A percentile compares a stretch with the other conserved stretches of the same genome.
Conservation (phyloP, 768 basidiomycete genomes). For the Panaeolus cyanescens region DNA sequence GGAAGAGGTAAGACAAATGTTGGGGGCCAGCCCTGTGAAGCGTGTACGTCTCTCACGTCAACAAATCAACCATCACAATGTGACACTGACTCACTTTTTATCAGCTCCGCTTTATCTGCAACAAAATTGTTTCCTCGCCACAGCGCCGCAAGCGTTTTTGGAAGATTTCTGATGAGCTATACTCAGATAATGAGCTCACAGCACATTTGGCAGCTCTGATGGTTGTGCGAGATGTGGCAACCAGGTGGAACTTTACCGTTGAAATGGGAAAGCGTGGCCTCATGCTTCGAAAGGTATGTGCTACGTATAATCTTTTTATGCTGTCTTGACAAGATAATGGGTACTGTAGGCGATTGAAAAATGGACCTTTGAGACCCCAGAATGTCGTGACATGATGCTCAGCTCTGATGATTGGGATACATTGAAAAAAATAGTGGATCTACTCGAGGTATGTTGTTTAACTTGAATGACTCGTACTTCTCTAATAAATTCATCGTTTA, state of each 20-base stretch:
- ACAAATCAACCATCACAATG: too few relatives aligned
- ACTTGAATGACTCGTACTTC: background rate
- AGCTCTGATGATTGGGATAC: constrained; percentile 19
- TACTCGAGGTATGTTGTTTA: constrained; percentile 18
- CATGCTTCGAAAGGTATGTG: constrained; percentile 23
- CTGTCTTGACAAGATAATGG: background rate
- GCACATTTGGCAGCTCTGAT: constrained; percentile 17
- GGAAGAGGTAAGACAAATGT: too few relatives aligned
- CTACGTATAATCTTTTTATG: background rate
- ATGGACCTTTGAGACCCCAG: constrained; percentile 26
- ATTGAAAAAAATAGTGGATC: constrained; percentile 15
- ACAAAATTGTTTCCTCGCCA: constrained; percentile 32
- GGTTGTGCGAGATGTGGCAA: constrained; percentile 33
- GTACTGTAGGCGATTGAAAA: constrained; percentile 28
- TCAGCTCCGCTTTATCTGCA: constrained; percentile 29
- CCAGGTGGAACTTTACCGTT: constrained; percentile 37
- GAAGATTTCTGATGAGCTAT: constrained; percentile 6
- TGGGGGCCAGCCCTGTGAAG: too few relatives aligned
- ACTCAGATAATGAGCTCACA: background rate
- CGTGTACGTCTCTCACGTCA: too few relatives aligned
- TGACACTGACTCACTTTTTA: too few relatives aligned
- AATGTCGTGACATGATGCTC: constrained; percentile 15
- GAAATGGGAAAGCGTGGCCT: constrained; percentile 31
- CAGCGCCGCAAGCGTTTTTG: constrained; percentile 27
- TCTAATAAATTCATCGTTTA: background rate